Evolutionary conservation across 768 basidiomycete species (phyloP), one percentile per base, ranked within the genome.

Genomic region (Mycena leptocephala): DNA sequence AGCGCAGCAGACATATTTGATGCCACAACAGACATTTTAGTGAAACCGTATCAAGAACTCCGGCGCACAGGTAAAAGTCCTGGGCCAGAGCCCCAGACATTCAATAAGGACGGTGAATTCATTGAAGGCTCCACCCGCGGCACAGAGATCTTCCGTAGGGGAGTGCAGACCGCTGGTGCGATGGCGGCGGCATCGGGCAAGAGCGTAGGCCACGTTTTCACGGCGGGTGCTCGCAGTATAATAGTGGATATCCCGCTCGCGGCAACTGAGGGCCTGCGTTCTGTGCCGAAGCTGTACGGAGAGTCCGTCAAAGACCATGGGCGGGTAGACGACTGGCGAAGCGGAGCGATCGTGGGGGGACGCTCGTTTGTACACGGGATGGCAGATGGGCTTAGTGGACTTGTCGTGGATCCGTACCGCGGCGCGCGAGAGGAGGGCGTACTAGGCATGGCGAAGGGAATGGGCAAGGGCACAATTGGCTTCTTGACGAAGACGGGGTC

Each of bases 281-380:
- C 82, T 33, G 78, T 85, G 0, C 86, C 88, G 2, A 78, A 78
- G 56, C 33, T 84, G 64, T 85, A 87, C 64, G 88, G 88, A 8
- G 84, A 86, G 6, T 67, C 79, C 30, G 77, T 84, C 13, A 79
- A 86, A 2, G 74, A 83, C 51, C 62, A 80, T 22, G 85, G 83
- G 5, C 79, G 81, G 39, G 81, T 89, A 24, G 80, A 81, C 4
- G 83, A 84, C 74, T 84, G 87, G 68, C 69, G 64, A 22, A 82
- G 80, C 65, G 89, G 89, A 0, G 76, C 87, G 2, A 80, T 78
- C 37, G 87, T 87, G 68, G 89, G 82, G 20, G 88, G 84, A 5
- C 88, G 87, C 80, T 81, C 84, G 30, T 76, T 79, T 43, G 74
- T 30, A 28, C 62, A 59, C 11, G 74, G 58, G 3, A 48, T 75